Conservation (phyloP, 768 basidiomycete species). For the Leccinum uliginosum region DNA sequence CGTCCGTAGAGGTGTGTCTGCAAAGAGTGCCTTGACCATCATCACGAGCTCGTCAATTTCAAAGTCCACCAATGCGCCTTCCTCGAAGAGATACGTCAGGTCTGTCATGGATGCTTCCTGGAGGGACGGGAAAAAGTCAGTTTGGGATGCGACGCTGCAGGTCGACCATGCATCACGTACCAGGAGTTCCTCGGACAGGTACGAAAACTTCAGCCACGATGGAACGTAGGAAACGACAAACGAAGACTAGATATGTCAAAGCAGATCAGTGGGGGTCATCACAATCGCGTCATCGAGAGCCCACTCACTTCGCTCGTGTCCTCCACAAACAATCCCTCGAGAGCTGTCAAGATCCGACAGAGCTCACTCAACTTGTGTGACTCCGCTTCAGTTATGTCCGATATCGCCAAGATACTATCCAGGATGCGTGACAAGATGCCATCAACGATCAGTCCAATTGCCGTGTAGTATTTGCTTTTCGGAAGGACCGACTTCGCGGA, state of each 20-base stretch:
- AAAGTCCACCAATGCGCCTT: slow-evolving; percentile 88
- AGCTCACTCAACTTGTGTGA: slow-evolving; percentile 81
- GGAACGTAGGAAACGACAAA: slow-evolving; percentile 84
- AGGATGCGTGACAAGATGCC: slow-evolving; percentile 63
- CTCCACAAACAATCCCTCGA: slow-evolving; percentile 79
- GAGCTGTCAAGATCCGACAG: slow-evolving; percentile 68
- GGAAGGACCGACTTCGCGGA: slow-evolving; percentile 55
- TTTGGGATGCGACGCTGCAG: neutral
- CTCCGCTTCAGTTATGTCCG: slow-evolving; percentile 86
- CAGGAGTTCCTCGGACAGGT: slow-evolving; percentile 86
- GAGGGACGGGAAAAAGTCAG: slow-evolving; percentile 6
- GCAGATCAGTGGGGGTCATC: neutral
- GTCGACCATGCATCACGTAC: slow-evolving; percentile 40
- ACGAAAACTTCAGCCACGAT: slow-evolving; percentile 92
- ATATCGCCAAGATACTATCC: slow-evolving; percentile 68
- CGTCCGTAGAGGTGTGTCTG: slow-evolving; percentile 78
- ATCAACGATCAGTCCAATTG: slow-evolving; percentile 69
- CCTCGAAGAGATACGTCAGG: slow-evolving; percentile 87
- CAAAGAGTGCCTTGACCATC: slow-evolving; percentile 83
- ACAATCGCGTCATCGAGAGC: neutral
- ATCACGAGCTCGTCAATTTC: slow-evolving; percentile 75
- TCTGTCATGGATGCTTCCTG: slow-evolving; percentile 92
- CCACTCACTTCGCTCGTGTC: slow-evolving; percentile 51
- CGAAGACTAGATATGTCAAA: slow-evolving; percentile 45
- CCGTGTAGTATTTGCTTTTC: slow-evolving; percentile 68